Conservation (phyloP, 192 early-diverging fungal genomes). For the Geranomyces variabilis region DNA sequence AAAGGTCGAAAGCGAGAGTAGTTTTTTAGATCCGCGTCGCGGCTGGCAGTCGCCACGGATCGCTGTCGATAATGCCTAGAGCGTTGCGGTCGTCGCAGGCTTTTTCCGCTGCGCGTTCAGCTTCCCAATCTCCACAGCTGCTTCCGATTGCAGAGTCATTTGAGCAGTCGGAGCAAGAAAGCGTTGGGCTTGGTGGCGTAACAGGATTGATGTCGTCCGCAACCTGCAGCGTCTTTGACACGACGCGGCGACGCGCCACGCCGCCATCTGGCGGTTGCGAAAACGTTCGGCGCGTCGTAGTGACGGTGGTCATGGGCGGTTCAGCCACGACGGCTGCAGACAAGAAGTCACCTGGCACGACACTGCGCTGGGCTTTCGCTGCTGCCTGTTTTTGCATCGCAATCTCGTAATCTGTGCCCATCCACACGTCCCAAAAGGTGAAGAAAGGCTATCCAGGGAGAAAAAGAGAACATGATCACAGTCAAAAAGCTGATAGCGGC, state of each 20-base stretch:
- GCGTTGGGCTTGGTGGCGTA: conserved; percentile 9
- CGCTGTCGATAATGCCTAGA: too few species aligned
- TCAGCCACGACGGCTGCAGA: not conserved
- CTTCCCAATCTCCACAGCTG: conserved; percentile 21
- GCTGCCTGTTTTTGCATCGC: conserved; percentile 39
- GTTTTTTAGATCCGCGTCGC: too few species aligned
- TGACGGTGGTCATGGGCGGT: not conserved
- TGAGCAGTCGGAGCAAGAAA: conserved; percentile 7
- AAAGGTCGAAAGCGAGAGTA: too few species aligned
- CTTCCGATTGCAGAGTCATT: conserved; percentile 25
- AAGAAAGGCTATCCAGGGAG: conserved; percentile 82
- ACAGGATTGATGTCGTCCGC: not conserved
- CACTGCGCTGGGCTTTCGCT: conserved; percentile 7
- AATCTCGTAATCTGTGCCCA: conserved; percentile 64
- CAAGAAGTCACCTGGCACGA: not conserved
- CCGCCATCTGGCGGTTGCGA: not conserved
- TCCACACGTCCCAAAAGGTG: conserved; percentile 75
- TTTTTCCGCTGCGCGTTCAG: not conserved
- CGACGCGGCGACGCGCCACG: not conserved
- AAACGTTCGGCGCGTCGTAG: not conserved
- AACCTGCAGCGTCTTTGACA: not conserved
- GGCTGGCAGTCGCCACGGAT: too few species aligned
- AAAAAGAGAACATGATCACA: not conserved
- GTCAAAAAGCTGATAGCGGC: not conserved
- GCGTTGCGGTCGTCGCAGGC: too few species aligned